Conservation (phyloP, 768 basidiomycete genomes). For the Exidia glandulosa region DNA sequence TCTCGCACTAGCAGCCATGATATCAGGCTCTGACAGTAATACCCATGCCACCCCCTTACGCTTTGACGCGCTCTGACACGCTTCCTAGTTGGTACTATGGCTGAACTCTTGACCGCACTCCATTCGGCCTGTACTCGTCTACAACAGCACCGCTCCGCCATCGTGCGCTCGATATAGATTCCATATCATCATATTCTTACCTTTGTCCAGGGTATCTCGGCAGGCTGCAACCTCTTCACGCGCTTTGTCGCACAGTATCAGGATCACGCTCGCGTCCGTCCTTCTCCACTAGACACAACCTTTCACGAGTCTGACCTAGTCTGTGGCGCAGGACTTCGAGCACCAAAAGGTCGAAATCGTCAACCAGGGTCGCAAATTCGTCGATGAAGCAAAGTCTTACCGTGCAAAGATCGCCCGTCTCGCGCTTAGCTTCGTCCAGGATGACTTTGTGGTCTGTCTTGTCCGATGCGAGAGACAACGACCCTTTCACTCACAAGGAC, state of each 20-base stretch:
- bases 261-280: slow-evolving; percentile 66
- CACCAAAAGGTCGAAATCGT: slow-evolving; percentile 77
- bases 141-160: slow-evolving; percentile 37
- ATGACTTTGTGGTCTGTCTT: slow-evolving; percentile 71
- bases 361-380: slow-evolving; percentile 69
- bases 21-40: slow-evolving; percentile 68
- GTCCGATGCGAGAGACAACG: not conserved
- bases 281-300: not conserved
- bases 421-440: slow-evolving; percentile 86
- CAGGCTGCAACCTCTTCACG: slow-evolving; percentile 86
- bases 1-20: slow-evolving; percentile 68
- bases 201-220: slow-evolving; percentile 34
- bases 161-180: not conserved
- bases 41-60: slow-evolving; percentile 1
- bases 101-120: slow-evolving; percentile 79
- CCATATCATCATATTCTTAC: slow-evolving; percentile 47
- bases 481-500: not conserved
- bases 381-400: slow-evolving; percentile 69
- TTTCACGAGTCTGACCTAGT: not conserved
- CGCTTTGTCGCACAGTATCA: slow-evolving; percentile 79
- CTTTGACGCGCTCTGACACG: not conserved
- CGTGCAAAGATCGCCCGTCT: slow-evolving; percentile 82
- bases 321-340: slow-evolving; percentile 54
- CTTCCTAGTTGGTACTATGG: slow-evolving; percentile 73
- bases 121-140: slow-evolving; percentile 61